These are phyloP conservation scores for Endocalyx cinctus DNA, from an alignment of 2,329 filamentous ascomycete genomes.

Conservation along the genomic window DNA sequence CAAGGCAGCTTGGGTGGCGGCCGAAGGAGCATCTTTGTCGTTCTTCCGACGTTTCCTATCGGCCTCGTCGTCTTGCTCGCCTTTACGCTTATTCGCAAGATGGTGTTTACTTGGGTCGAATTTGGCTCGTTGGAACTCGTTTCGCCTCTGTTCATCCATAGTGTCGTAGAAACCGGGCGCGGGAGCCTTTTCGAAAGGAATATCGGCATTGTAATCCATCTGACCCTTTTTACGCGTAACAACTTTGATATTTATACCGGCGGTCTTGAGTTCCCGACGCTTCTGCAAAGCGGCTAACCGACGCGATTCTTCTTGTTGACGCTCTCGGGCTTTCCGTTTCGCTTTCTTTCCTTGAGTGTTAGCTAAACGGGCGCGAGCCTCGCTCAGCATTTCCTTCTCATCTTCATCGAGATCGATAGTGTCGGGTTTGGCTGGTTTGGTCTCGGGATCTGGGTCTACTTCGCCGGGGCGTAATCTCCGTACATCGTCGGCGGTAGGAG, in stretches of 20 bases:
- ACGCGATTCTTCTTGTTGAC: constrained; percentile 91
- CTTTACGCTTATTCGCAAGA: constrained; percentile 86
- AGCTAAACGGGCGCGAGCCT: constrained; percentile 90
- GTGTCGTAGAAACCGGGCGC: constrained; percentile 92
- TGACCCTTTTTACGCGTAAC: constrained; percentile 86
- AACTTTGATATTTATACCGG: constrained; percentile 97
- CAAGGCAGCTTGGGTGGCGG: constrained; percentile 78
- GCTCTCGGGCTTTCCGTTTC: constrained; percentile 92
- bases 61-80: constrained; percentile 77
- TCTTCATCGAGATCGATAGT: constrained; percentile 98
- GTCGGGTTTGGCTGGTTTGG: constrained; percentile 90
- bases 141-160: constrained; percentile 69
- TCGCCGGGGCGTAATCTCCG: constrained; percentile 85
- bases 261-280: constrained; percentile 91
- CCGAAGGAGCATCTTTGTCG: constrained; percentile 75
- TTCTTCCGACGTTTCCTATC: constrained; percentile 82
- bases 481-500: constrained; percentile 89
- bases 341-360: constrained; percentile 99
- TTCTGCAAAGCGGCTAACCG: constrained; percentile 89
- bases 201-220: constrained; percentile 99
- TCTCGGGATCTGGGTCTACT: constrained; percentile 94
- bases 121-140: constrained; percentile 76
- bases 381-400: constrained; percentile 98
- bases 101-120: constrained; percentile 95
- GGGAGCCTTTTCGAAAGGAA: constrained; percentile 92